Evolutionary conservation across 768 basidiomycete genomes (phyloP), one percentile per base, ranked within the genome.

Genomic region (Mycena rebaudengoi): DNA sequence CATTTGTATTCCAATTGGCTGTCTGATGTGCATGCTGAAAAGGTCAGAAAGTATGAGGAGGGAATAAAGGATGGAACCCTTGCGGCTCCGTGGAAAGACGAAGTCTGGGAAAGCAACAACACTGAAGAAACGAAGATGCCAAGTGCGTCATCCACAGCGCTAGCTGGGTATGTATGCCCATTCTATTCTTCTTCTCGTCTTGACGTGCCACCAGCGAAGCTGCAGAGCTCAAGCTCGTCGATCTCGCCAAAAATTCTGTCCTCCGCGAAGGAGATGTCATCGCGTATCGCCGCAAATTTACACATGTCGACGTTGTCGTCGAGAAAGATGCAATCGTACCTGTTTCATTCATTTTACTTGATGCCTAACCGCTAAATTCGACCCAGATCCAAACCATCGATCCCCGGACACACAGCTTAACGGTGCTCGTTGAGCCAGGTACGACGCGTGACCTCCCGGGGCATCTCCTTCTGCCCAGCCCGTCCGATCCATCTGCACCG

Each of bases 1-100:
- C 88, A 90, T 51, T 70, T 89, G 2, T 85, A 75, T 67, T 81
- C 82, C 1, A 79, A 82, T 48, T 88, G 84, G 83, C 75, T 85
- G 48, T 80, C 82, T 1, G 76, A 80, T 32, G 68, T 79, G 1
- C 84, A 87, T 54, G 53, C 57, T 13, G 78, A 76, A 32, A 80
- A 81, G 56, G 77, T 87, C 11, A 63, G 70, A 25, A 73, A 78
- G 62, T 88, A 82, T 69, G 61, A 79, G 43, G 73, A 76, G 16
- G 85, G 83, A 18, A 76, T 87, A 21, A 64, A 66, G 3, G 69
- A 77, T 14, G 87, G 87, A 1, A 80, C 75, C 8, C 56, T 86
- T 32, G 81, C 85, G 29, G 87, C 83, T 13, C 80, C 85, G 37
- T 88, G 87, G 86, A 90, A 90, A 69, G 88, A 90, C 68, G 85